Conservation (phyloP, 1,139 yeast genomes). For the Meyerozyma athensensis region DNA sequence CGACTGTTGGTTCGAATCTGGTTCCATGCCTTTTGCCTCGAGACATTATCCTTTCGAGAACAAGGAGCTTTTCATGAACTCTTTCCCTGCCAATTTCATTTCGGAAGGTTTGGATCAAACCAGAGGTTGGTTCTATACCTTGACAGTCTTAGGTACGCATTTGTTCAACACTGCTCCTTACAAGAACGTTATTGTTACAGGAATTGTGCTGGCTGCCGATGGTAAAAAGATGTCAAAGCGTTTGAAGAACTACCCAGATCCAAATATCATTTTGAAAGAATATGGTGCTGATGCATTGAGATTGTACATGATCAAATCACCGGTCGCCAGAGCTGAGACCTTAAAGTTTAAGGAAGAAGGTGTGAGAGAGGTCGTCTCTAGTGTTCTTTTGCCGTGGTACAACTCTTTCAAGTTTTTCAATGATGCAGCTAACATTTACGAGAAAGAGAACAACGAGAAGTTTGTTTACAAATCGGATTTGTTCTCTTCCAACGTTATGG, state of each 20-base stretch:
- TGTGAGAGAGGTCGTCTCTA: conserved; percentile 94
- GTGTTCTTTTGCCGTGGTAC: conserved; percentile 97
- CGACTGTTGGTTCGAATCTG: conserved; percentile 99
- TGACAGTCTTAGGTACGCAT: conserved; percentile 93
- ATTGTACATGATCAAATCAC: conserved; percentile 92
- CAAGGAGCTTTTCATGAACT: conserved; percentile 52
- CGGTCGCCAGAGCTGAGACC: conserved; percentile 94
- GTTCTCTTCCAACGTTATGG: conserved; percentile 86
- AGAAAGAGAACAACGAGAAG: conserved; percentile 67
- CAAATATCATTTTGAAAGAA: conserved; percentile 69
- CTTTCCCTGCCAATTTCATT: conserved; percentile 85
- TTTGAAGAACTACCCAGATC: conserved; percentile 96
- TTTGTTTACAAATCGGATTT: conserved; percentile 67
- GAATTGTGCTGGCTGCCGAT: conserved; percentile 95
- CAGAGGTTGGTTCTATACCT: conserved; percentile 99
- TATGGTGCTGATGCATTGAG: conserved; percentile 98
- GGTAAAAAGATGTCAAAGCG: conserved; percentile 99
- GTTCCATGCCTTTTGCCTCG: conserved; percentile 98
- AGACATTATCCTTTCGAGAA: conserved; percentile 95
- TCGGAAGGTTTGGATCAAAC: conserved; percentile 99
- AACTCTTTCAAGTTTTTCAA: conserved; percentile 94
- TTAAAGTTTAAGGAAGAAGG: conserved; percentile 97
- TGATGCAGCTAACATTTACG: conserved; percentile 82
- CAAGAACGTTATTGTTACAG: conserved; percentile 92
- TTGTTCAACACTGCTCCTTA: conserved; percentile 89